Evolutionary conservation across 208 protist species (phyloP), one percentile per base, ranked within the genome.

Genomic region (Leishmania braziliensis): DNA sequence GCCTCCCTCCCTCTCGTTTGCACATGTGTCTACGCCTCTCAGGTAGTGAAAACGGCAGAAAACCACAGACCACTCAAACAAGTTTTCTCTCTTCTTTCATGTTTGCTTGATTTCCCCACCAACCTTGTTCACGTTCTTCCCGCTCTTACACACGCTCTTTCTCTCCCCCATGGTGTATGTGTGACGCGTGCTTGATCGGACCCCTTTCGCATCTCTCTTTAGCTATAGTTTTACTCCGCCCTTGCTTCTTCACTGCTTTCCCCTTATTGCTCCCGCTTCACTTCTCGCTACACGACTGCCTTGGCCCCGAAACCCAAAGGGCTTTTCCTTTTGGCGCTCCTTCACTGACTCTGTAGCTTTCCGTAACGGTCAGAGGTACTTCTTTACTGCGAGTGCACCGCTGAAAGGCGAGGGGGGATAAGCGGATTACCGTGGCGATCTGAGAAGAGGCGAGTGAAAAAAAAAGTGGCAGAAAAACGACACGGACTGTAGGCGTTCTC

Each of bases 11-110:
- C 54, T 58, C 54, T 26, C 6, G 16, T 14, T 68, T 68, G 33
- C 63, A 68, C 63, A 29, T 68, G 29, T 29, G 4, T 68, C 33
- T 39, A 23, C 20, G 51, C 20, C 29, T 33, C 33, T 36, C 36
- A 73, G 69, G 69, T 54, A 73, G 69, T 18, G 51, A 73, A 73
- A 53, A 43, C 23, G 26, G 18, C 36, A 29, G 48, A 75, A 54
- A 10, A 33, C 29, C 43, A 76, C 26, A 29, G 33, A 20, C 14
- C 16, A 18, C 18, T 76, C 53, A 63, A 65, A 46, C 18, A 46
- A 39, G 50, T 26, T 63, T 39, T 63, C 72, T 43, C 51, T 50
- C 9, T 62, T 76, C 53, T 73, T 48, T 26, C 48, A 18, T 14
- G 9, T 75, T 58, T 10, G 33, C 3, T 39, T 23, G n/a, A 50